These are phyloP conservation scores for Fusarium sp. DNA, from an alignment of 2,329 filamentous ascomycete species.

Conservation along the genomic window DNA sequence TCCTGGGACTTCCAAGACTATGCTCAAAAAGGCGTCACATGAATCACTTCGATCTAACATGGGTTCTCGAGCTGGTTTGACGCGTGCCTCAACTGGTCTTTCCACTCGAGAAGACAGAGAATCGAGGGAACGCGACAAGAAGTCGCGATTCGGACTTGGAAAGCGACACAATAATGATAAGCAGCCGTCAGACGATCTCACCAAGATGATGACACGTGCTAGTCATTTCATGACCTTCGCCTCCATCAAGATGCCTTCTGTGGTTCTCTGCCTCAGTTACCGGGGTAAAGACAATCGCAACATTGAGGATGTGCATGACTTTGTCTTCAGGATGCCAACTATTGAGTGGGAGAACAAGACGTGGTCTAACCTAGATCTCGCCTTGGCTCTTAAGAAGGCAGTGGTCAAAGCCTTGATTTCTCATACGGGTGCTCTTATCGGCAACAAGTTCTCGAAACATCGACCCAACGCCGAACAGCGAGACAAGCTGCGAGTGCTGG, in stretches of 20 bases:
- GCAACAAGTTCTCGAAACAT: slow-evolving; percentile 95
- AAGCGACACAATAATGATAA: slow-evolving; percentile 65
- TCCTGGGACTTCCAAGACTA: slow-evolving; percentile 57
- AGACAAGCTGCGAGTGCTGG: slow-evolving; percentile 82
- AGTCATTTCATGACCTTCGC: slow-evolving; percentile 98
- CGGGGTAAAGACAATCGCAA: slow-evolving; percentile 97
- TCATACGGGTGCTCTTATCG: slow-evolving; percentile 94
- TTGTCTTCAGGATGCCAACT: slow-evolving; percentile 94
- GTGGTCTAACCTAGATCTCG: slow-evolving; percentile 97
- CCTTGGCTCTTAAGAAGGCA: slow-evolving; percentile 91
- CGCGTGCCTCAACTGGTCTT: slow-evolving; percentile 61
- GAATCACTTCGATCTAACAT: slow-evolving; percentile 64
- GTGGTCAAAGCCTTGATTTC: slow-evolving; percentile 94
- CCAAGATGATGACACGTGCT: slow-evolving; percentile 94
- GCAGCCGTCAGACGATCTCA: slow-evolving; percentile 85
- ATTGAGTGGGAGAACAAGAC: slow-evolving; percentile 99
- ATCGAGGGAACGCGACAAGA: slow-evolving; percentile 59
- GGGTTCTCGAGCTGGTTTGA: slow-evolving; percentile 57
- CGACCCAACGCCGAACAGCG: slow-evolving; percentile 84
- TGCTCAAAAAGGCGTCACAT: slow-evolving; percentile 66
- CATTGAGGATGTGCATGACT: slow-evolving; percentile 95
- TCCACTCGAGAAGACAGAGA: slow-evolving; percentile 56
- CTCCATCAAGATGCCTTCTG: slow-evolving; percentile 93
- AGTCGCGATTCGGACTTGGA: slow-evolving; percentile 69
- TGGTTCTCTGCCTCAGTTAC: slow-evolving; percentile 95